Evolutionary conservation across 2,329 filamentous ascomycete genomes (phyloP).

Genomic region (Neocatenulostroma microsporum): DNA sequence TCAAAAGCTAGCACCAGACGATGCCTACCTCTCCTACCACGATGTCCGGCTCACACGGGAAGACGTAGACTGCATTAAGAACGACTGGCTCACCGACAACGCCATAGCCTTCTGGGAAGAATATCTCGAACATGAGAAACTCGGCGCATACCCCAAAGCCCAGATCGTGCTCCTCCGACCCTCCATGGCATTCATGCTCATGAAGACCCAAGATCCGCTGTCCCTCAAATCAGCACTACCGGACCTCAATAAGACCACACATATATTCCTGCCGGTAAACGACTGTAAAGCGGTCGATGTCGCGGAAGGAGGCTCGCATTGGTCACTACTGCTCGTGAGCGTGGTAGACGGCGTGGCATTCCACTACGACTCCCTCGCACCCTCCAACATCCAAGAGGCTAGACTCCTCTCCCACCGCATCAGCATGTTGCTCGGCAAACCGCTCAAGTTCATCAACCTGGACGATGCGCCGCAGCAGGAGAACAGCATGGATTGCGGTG

Average conservation of each 20-base stretch:
- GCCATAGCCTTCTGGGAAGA: slow-evolving; percentile 98
- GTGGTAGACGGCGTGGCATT: slow-evolving; percentile 86
- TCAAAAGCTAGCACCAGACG: slow-evolving; percentile 50
- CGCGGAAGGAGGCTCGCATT: slow-evolving; percentile 88
- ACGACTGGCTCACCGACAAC: slow-evolving; percentile 97
- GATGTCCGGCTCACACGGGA: slow-evolving; percentile 65
- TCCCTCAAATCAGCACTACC: slow-evolving; percentile 63
- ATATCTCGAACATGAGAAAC: slow-evolving; percentile 82
- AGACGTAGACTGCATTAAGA: slow-evolving; percentile 78
- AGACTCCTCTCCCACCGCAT: slow-evolving; percentile 62
- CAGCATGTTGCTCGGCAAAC: slow-evolving; percentile 56
- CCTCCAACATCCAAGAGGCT: slow-evolving; percentile 68
- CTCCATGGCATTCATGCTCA: slow-evolving; percentile 84
- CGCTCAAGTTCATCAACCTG: slow-evolving; percentile 69
- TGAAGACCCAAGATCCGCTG: slow-evolving; percentile 57
- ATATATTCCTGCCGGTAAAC: slow-evolving; percentile 94
- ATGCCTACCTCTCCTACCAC: slow-evolving; percentile 63
- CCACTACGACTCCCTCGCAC: slow-evolving; percentile 84
- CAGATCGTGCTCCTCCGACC: slow-evolving; percentile 86
- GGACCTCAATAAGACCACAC: slow-evolving; percentile 70
- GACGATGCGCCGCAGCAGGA: slow-evolving; percentile 83
- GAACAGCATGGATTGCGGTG: slow-evolving; percentile 87
- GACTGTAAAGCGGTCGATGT: slow-evolving; percentile 68
- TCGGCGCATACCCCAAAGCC: slow-evolving; percentile 69
- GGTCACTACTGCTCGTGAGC: slow-evolving; percentile 86